phyloP scores from a whole-genome alignment of 352 stramenopile genomes.

The Phytophthora pseudosyringae region DNA sequence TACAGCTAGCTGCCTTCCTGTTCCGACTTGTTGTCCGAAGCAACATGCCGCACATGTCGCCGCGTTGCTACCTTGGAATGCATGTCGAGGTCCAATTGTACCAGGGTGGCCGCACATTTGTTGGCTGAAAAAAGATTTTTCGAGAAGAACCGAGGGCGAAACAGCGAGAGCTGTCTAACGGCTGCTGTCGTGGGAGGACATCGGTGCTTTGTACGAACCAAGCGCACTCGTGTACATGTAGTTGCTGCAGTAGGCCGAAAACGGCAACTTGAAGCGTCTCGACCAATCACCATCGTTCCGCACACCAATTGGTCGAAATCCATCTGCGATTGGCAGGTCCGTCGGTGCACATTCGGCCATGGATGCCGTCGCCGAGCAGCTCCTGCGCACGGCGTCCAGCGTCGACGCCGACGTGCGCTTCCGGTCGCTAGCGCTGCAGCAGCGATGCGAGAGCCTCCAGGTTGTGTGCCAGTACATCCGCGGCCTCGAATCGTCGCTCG shows the following conservation, averaged over 20 bases:
- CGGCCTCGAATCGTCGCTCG: slow-evolving; percentile 18
- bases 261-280: slow-evolving; percentile 24
- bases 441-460: slow-evolving; percentile 51
- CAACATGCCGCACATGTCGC: too few relatives aligned
- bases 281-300: background rate
- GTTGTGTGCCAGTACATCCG: slow-evolving; percentile 23
- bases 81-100: too few relatives aligned
- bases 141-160: background rate
- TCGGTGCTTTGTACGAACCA: too few relatives aligned
- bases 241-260: too few relatives aligned
- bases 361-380: slow-evolving; percentile 15
- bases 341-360: background rate
- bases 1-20: too few relatives aligned
- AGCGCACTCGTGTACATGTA: too few relatives aligned
- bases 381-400: slow-evolving; percentile 26
- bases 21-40: too few relatives aligned
- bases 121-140: slow-evolving; percentile 14
- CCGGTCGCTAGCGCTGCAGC: slow-evolving; percentile 34
- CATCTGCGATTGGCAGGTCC: background rate
- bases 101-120: too few relatives aligned
- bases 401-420: slow-evolving; percentile 48
- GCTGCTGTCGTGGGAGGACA: too few relatives aligned
- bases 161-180: too few relatives aligned
- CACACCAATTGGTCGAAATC: slow-evolving; percentile 16
- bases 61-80: too few relatives aligned